Evolutionary conservation across 768 basidiomycete species (phyloP), one percentile per base, ranked within the genome.

Genomic region (Lactarius deliciosus): DNA sequence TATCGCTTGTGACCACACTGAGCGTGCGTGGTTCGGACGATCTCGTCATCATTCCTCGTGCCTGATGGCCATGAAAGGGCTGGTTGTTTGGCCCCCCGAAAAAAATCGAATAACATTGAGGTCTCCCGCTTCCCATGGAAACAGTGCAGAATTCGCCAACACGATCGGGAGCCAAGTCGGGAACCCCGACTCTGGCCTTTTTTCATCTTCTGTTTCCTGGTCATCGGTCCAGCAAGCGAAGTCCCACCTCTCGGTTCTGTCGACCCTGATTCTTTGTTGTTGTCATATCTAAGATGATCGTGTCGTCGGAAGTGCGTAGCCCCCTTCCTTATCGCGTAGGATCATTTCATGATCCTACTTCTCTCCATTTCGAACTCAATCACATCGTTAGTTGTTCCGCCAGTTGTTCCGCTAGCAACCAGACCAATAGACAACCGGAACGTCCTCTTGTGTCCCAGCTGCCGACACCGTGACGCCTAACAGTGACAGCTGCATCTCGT

Each of bases 381-480:
- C 22, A 28, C 20, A 25, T 18, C 9, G 15, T 13, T 16, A n/a
- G 28, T 22, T 56, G 55, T 56, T 45, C 55, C n/a, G n/a, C 18
- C 32, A n/a, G 28, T 22, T 56, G 55, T 56, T 38, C 55, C 43
- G 15, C 15, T 43, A 50, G 40, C 9, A 32, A 57, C 30, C 64
- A 28, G 20, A 57, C 16, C 74, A 86, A 84, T 85, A 84, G 2
- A 82, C 86, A 79, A 84, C 84, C 2, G 86, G 86, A 80, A 86
- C 16, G 79, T 86, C 86, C 8, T 85, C 85, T 5, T 86, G 85
- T 72, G 45, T n/a, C 45, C 43, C 20, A 2, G 16, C n/a, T 20
- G 7, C 18, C 8, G 8, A n/a, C 45, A n/a, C n/a, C 8, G 9
- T 18, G 20, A n/a, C 28, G 85, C 86, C 5, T 86, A 82, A 2